Evolutionary conservation across 2,329 filamentous ascomycete genomes (phyloP).

Genomic region (Sporothrix pallida): DNA sequence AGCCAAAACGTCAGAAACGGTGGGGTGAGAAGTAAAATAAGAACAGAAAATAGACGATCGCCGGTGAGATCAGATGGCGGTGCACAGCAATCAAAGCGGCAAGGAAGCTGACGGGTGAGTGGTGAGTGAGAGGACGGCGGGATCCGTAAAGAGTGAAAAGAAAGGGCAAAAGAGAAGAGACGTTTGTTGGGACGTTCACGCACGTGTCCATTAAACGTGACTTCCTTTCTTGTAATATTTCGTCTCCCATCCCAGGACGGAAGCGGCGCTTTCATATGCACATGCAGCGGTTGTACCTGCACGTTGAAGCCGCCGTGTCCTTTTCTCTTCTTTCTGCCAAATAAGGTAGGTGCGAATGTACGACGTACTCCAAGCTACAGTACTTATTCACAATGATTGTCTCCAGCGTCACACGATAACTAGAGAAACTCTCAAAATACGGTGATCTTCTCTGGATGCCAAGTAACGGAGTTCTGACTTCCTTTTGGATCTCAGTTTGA

Average conservation of each 20-base stretch:
- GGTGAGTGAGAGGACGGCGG: not conserved
- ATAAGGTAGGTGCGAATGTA: too few relatives aligned
- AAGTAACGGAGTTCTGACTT: not conserved
- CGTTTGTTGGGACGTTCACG: not conserved
- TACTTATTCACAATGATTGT: not conserved
- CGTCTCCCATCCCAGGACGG: not conserved
- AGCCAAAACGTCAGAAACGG: not conserved
- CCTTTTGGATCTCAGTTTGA: not conserved
- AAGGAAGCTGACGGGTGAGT: not conserved
- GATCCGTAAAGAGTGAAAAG: too few relatives aligned
- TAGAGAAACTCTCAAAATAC: not conserved
- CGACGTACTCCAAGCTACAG: too few relatives aligned
- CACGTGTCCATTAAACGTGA: not conserved
- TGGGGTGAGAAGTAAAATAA: not conserved
- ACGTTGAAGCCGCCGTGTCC: not conserved
- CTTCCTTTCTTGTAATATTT: not conserved
- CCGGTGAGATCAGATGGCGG: constrained; percentile 7
- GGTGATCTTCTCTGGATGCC: not conserved
- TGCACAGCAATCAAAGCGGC: not conserved
- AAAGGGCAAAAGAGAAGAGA: too few relatives aligned
- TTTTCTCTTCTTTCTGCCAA: not conserved
- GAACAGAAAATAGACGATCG: not conserved
- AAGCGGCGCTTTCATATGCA: constrained; percentile 18
- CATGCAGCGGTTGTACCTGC: too few relatives aligned
- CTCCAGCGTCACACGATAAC: not conserved